phyloP scores from a whole-genome alignment of 345 rosid species.

The Arabis hirsuta region DNA sequence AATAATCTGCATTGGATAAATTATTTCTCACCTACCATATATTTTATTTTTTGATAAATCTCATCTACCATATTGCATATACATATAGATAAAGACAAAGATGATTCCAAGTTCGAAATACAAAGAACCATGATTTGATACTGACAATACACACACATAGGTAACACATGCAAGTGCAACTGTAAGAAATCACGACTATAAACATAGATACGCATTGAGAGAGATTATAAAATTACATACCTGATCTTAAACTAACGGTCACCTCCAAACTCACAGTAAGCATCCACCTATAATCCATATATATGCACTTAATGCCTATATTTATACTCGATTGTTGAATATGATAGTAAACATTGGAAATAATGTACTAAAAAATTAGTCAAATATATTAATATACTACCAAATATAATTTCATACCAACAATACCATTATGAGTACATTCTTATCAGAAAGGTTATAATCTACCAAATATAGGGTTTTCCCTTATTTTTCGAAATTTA shows the following conservation, averaged over 20 bases:
- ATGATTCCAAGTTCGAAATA: background rate
- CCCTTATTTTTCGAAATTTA: background rate
- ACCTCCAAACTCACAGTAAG: background rate
- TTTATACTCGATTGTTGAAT: background rate
- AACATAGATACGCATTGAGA: background rate
- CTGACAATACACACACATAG: slow-evolving; percentile 2
- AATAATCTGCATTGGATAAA: too few relatives aligned
- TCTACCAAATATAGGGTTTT: background rate
- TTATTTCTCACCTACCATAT: too few relatives aligned
- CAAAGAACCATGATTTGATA: background rate
- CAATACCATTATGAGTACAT: background rate
- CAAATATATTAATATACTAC: background rate
- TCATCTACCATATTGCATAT: too few relatives aligned
- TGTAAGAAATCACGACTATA: background rate
- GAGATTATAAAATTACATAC: background rate
- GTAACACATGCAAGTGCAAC: background rate
- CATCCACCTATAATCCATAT: background rate
- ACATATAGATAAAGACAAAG: too few relatives aligned
- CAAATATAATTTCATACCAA: background rate
- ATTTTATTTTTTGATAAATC: too few relatives aligned
- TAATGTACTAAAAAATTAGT: background rate
- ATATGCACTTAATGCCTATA: background rate
- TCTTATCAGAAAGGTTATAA: background rate
- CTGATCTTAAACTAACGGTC: background rate
- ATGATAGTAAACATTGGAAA: background rate